Percentiles rank a stretch among this genome's conserved stretches.
Conservation (phyloP, 2,329 filamentous ascomycete genomes). For the Neonectria magnoliae region DNA sequence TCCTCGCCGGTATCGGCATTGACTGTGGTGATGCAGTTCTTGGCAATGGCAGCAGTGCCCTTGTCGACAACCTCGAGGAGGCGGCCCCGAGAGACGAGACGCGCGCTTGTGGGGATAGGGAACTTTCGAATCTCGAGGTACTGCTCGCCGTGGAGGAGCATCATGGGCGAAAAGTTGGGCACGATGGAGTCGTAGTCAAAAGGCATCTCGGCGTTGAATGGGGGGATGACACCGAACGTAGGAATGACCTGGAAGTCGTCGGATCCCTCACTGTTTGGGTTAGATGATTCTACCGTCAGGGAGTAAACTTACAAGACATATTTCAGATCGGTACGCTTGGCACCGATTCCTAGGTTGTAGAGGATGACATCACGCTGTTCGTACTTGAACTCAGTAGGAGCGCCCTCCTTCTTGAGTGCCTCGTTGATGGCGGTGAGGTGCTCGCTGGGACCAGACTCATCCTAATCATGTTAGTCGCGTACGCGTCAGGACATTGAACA, state of each 20-base stretch:
- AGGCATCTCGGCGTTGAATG: slow-evolving; percentile 83
- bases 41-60: slow-evolving; percentile 86
- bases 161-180: slow-evolving; percentile 97
- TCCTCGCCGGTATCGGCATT: slow-evolving; percentile 87
- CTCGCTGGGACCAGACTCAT: slow-evolving; percentile 62
- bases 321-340: slow-evolving; percentile 87
- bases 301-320: slow-evolving; percentile 73
- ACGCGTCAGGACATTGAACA: slow-evolving; percentile 48
- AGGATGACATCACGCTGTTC: slow-evolving; percentile 90
- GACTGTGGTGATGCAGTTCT: slow-evolving; percentile 82
- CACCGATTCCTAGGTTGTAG: slow-evolving; percentile 94
- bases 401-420: slow-evolving; percentile 76
- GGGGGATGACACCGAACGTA: slow-evolving; percentile 96
- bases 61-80: slow-evolving; percentile 97
- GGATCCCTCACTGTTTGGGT: slow-evolving; percentile 71
- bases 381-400: slow-evolving; percentile 81
- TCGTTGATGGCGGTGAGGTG: slow-evolving; percentile 79
- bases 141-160: slow-evolving; percentile 98
- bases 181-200: slow-evolving; percentile 85
- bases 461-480: slow-evolving; percentile 19
- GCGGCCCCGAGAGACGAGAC: slow-evolving; percentile 78
- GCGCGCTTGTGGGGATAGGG: slow-evolving; percentile 87
- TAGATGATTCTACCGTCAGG: neutral
- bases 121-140: slow-evolving; percentile 94
- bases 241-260: slow-evolving; percentile 95